Evolutionary conservation across 106 monocot species (phyloP).

Genomic region (Gastrodia elata): DNA sequence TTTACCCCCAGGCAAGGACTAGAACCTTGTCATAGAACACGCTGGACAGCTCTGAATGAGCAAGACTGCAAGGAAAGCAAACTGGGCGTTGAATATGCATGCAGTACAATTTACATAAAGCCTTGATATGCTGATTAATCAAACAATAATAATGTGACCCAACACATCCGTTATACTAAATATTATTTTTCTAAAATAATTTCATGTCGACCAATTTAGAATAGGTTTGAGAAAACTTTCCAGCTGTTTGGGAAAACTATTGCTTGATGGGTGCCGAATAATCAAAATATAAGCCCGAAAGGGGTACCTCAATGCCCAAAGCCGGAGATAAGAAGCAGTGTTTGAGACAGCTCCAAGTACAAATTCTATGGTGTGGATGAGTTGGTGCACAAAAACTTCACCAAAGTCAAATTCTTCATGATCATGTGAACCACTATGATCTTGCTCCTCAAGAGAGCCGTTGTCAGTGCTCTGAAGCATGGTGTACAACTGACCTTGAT

Average conservation of each 20-base stretch:
- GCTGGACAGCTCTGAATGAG: slow-evolving; percentile 82
- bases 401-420: slow-evolving; percentile 95
- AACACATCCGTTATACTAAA: too few relatives aligned
- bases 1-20: slow-evolving; percentile 80
- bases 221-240: too few relatives aligned
- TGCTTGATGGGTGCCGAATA: background rate
- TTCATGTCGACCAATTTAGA: too few relatives aligned
- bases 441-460: slow-evolving; percentile 52
- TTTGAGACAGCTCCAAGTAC: slow-evolving; percentile 98
- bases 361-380: slow-evolving; percentile 98
- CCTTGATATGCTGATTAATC: too few relatives aligned
- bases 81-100: too few relatives aligned
- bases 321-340: slow-evolving; percentile 95
- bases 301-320: slow-evolving; percentile 93
- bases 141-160: too few relatives aligned
- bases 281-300: background rate
- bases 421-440: slow-evolving; percentile 43
- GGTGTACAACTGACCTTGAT: slow-evolving; percentile 72
- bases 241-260: too few relatives aligned
- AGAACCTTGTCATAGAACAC: slow-evolving; percentile 99
- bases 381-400: slow-evolving; percentile 95
- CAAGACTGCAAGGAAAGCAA: slow-evolving; percentile 54
- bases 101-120: too few relatives aligned
- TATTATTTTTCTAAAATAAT: too few relatives aligned
- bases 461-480: slow-evolving; percentile 60